A percentile compares a stretch with the other conserved stretches of the same genome.
Conservation (phyloP, 352 stramenopile species). For the Pythium oligandrum region DNA sequence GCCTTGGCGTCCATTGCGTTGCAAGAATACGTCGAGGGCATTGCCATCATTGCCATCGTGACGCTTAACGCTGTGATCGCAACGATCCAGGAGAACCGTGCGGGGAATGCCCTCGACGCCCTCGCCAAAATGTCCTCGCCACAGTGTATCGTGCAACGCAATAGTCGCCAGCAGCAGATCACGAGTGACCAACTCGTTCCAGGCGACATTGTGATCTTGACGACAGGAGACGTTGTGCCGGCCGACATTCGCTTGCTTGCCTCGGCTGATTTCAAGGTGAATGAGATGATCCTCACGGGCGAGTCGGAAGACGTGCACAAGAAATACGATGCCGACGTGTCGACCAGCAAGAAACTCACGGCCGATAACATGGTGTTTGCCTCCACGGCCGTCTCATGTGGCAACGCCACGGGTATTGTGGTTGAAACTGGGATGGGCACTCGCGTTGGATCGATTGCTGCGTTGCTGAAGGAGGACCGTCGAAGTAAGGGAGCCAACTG, state of each 20-base stretch:
- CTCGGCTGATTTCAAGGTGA: constrained; percentile 47
- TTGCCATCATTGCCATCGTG: constrained; percentile 34
- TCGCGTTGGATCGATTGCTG: constrained; percentile 17
- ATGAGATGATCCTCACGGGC: constrained; percentile 85
- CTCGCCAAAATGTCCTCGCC: constrained; percentile 30
- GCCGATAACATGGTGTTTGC: constrained; percentile 77
- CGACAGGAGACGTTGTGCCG: constrained; percentile 69
- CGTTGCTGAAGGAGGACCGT: constrained; percentile 21
- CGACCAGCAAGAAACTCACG: constrained; percentile 12
- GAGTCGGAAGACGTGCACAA: constrained; percentile 48
- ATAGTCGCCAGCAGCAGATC: constrained; percentile 17
- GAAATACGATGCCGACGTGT: constrained; percentile 11
- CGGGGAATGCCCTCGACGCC: constrained; percentile 28
- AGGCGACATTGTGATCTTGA: constrained; percentile 54
- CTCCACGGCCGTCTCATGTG: constrained; percentile 49
- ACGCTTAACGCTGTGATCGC: constrained; percentile 36
- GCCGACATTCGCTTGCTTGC: constrained; percentile 69
- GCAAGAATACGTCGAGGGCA: constrained; percentile 31
- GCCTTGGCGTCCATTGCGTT: constrained; percentile 32
- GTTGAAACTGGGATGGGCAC: constrained; percentile 19
- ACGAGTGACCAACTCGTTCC: constrained; percentile 27
- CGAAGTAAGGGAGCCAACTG: constrained; percentile 41
- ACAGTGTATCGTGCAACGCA: constrained; percentile 28
- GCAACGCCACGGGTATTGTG: constrained; percentile 16
- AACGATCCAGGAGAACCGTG: constrained; percentile 29